These are phyloP conservation scores for Guadua angustifolia DNA, from an alignment of 176 grass and related monocot genomes.

Conservation along the genomic window DNA sequence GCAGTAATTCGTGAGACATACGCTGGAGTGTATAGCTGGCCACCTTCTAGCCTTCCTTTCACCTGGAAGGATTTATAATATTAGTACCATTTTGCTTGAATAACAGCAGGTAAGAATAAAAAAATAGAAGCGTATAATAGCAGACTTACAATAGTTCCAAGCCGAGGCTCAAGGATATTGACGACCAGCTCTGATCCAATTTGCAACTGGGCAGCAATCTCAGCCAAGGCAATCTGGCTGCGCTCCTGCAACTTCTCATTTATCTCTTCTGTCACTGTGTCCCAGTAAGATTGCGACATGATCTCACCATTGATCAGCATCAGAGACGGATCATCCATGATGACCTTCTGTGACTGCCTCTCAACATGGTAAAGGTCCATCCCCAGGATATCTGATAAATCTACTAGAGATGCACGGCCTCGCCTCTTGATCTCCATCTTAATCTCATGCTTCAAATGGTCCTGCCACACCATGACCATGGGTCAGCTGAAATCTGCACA, in stretches of 20 bases:
- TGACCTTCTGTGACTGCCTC: constrained; percentile 76
- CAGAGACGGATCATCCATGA: constrained; percentile 56
- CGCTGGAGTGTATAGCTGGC: constrained; percentile 91
- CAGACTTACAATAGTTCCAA: constrained; percentile 75
- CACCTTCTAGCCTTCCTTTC: constrained; percentile 95
- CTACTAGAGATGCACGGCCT: constrained; percentile 80
- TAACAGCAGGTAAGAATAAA: background rate
- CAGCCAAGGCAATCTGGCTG: constrained; percentile 88
- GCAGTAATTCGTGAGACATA: constrained; percentile 85
- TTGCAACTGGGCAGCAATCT: constrained; percentile 85
- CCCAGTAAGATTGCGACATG: constrained; percentile 94
- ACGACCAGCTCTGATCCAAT: constrained; percentile 86
- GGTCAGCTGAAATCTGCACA: background rate
- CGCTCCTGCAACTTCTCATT: constrained; percentile 91
- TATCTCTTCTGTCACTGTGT: constrained; percentile 86
- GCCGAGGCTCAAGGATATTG: constrained; percentile 78
- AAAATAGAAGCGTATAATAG: background rate
- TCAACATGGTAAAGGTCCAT: constrained; percentile 95
- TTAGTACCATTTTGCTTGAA: constrained; percentile 11
- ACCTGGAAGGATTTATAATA: constrained; percentile 56
- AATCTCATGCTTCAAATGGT: constrained; percentile 90
- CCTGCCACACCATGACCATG: constrained; percentile 56
- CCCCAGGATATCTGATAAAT: constrained; percentile 85
- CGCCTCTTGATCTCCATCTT: constrained; percentile 79
- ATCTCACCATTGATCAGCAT: constrained; percentile 93